phyloP scores from a whole-genome alignment of 2,329 filamentous ascomycete genomes.

The Colletotrichum plurivorum region DNA sequence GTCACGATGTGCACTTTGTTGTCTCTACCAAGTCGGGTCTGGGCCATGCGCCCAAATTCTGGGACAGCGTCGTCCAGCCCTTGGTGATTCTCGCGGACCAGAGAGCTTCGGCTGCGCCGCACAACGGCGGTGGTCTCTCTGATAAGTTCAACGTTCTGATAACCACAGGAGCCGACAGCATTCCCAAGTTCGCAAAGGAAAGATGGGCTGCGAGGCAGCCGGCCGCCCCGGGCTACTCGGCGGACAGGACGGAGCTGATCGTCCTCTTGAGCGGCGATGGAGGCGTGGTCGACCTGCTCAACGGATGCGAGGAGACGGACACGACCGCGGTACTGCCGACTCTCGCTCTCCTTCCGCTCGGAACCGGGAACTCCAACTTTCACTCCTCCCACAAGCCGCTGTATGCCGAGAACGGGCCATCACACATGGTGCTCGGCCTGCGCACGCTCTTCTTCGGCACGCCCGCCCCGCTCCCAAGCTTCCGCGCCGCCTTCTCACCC shows the following conservation, averaged over 20 bases:
- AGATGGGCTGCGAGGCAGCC: constrained; percentile 54
- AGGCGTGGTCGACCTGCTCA: constrained; percentile 85
- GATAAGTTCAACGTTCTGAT: constrained; percentile 67
- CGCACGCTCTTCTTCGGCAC: constrained; percentile 72
- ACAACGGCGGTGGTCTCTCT: constrained; percentile 37
- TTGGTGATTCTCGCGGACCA: constrained; percentile 62
- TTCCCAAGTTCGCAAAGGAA: constrained; percentile 72
- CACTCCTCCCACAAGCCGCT: constrained; percentile 73
- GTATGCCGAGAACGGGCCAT: constrained; percentile 57
- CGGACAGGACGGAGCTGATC: constrained; percentile 65
- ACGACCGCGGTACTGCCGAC: constrained; percentile 51
- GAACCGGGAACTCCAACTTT: constrained; percentile 77
- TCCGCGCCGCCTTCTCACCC: constrained; percentile 72
- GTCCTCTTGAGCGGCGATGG: constrained; percentile 91
- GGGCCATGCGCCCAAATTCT: constrained; percentile 69
- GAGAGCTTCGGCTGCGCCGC: constrained; percentile 20
- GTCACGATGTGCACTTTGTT: constrained; percentile 68
- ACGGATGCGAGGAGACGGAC: constrained; percentile 62
- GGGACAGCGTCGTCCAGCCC: constrained; percentile 67
- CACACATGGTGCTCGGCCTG: constrained; percentile 64
- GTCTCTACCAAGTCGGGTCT: constrained; percentile 78
- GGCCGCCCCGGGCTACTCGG: constrained; percentile 6
- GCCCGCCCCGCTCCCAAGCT: constrained; percentile 70
- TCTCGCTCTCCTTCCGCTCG: constrained; percentile 71
- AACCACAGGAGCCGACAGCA: constrained; percentile 74